A percentile compares a stretch with the other conserved stretches of the same genome.
Evolutionary conservation across 352 stramenopile species (phyloP).

Genomic region (Peronosclerospora sorghi): DNA sequence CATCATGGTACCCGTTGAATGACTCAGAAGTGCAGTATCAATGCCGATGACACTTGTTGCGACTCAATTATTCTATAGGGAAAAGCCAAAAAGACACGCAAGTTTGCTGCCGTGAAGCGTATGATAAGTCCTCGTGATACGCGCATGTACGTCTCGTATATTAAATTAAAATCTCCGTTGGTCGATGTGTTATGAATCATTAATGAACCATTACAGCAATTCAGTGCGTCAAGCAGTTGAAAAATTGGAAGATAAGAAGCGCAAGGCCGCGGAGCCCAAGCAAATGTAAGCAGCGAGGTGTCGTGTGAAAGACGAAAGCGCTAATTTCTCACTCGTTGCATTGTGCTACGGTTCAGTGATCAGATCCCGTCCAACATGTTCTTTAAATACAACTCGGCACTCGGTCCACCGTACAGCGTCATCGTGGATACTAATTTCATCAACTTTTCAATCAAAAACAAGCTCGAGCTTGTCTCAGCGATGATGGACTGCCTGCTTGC

Average conservation of each 20-base stretch:
- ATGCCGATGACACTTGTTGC: constrained; percentile 1
- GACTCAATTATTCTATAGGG: constrained; percentile 36
- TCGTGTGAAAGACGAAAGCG: neutral
- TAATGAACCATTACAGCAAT: too few species aligned
- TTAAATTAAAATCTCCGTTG: too few species aligned
- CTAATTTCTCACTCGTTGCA: constrained; percentile 8
- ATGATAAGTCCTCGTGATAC: constrained; percentile 97
- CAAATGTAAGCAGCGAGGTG: constrained; percentile 71
- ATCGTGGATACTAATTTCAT: constrained; percentile 99
- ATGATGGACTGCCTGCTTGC: constrained; percentile 99
- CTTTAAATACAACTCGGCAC: constrained; percentile 99
- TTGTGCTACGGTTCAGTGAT: constrained; percentile 44
- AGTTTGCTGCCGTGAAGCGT: constrained; percentile 97
- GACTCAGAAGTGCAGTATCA: neutral
- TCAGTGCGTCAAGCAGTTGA: constrained; percentile 61
- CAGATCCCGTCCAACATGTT: constrained; percentile 97
- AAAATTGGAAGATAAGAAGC: constrained; percentile 80
- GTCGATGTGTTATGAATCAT: too few species aligned
- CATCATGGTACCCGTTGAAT: neutral
- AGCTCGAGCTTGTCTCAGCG: constrained; percentile 96
- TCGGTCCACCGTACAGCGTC: constrained; percentile 97
- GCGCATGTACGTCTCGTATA: constrained; percentile 71
- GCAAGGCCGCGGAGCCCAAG: constrained; percentile 84
- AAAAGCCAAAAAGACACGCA: constrained; percentile 97
- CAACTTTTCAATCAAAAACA: constrained; percentile 99